A percentile compares a stretch with the other conserved stretches of the same genome.
Conservation (phyloP, 176 grass and related monocot species). For the Oryza glaberrima region DNA sequence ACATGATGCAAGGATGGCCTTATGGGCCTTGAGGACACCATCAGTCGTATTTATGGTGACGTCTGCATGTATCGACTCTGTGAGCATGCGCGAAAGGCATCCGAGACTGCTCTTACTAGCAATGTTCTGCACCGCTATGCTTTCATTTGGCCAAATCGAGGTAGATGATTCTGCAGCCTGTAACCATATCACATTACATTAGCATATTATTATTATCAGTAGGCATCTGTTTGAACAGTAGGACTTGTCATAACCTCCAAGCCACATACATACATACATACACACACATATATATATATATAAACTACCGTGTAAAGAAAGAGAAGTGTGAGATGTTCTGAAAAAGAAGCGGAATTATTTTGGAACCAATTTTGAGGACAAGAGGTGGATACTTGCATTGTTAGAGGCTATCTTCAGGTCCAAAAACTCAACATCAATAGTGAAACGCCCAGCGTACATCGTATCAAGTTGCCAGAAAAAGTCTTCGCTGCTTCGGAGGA, state of each 20-base stretch:
- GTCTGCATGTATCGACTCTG: slow-evolving; percentile 72
- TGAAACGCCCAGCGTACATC: slow-evolving; percentile 66
- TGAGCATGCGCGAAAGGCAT: slow-evolving; percentile 81
- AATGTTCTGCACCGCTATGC: slow-evolving; percentile 45
- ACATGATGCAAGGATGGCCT: slow-evolving; percentile 62
- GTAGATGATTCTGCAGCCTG: slow-evolving; percentile 63
- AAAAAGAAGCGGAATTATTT: background rate
- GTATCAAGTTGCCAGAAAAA: slow-evolving; percentile 77
- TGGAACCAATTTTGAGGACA: background rate
- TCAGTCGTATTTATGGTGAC: slow-evolving; percentile 73
- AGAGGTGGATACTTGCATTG: slow-evolving; percentile 57
- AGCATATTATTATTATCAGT: slow-evolving; percentile 9
- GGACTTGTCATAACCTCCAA: background rate
- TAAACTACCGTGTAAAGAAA: background rate
- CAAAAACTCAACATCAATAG: slow-evolving; percentile 86
- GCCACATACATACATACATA: background rate
- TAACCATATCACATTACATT: background rate
- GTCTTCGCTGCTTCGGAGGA: slow-evolving; percentile 87
- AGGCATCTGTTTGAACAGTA: background rate
- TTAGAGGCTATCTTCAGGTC: slow-evolving; percentile 68
- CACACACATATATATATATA: too few relatives aligned
- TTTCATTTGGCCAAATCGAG: slow-evolving; percentile 63
- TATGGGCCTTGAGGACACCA: slow-evolving; percentile 77
- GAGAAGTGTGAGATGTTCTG: background rate
- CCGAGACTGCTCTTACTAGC: slow-evolving; percentile 62